phyloP scores from a whole-genome alignment of 345 rosid genomes.

The Arabis alpina region DNA sequence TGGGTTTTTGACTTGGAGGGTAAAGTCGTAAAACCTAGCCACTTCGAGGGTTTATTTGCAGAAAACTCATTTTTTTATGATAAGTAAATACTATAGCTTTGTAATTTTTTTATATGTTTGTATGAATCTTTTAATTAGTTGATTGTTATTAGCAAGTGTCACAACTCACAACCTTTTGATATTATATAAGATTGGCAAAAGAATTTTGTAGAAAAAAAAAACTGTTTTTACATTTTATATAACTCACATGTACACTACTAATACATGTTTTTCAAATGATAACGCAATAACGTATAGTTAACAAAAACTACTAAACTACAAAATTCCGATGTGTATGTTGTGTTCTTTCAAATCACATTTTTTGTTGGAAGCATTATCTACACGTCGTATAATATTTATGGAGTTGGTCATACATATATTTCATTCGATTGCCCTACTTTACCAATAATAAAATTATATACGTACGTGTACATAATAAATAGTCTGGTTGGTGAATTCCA shows the following conservation, averaged over 20 bases:
- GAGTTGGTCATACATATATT: conserved; percentile 34
- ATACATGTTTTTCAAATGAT: background rate
- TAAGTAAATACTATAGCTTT: background rate
- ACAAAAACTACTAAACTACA: background rate
- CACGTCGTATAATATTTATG: conserved; percentile 28
- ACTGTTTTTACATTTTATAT: background rate
- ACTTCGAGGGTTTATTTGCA: too few relatives aligned
- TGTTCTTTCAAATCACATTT: conserved; percentile 7
- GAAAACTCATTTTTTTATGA: background rate
- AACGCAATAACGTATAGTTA: background rate
- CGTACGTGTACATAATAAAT: conserved; percentile 16
- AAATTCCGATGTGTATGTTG: background rate
- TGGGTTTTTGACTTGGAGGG: too few relatives aligned
- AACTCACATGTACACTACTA: background rate
- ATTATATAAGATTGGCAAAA: background rate
- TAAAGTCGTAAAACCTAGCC: too few relatives aligned
- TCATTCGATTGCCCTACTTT: conserved; percentile 25
- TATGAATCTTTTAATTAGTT: background rate
- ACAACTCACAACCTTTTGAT: too few relatives aligned
- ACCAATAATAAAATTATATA: conserved; percentile 23
- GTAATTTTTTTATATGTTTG: background rate
- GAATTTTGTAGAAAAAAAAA: background rate
- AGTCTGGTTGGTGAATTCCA: conserved; percentile 25
- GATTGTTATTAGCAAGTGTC: background rate
- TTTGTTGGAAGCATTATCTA: conserved; percentile 5